These are phyloP conservation scores for Solanum commersonii DNA, from an alignment of 257 asterid genomes.

Conservation along the genomic window DNA sequence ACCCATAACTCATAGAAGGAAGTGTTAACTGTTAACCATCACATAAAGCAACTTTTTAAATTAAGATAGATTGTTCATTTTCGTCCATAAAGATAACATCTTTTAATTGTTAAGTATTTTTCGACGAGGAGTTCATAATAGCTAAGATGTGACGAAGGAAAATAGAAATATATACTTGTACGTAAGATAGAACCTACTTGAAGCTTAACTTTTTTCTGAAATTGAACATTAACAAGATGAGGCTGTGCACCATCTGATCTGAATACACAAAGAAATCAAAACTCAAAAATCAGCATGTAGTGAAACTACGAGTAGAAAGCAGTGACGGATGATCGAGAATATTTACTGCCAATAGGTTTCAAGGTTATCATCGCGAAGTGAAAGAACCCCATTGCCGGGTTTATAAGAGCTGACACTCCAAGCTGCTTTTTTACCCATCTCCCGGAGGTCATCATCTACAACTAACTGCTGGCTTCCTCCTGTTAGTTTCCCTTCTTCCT, in stretches of 20 bases:
- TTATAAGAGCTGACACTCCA: constrained; percentile 98
- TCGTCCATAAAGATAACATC: not conserved
- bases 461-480: constrained; percentile 57
- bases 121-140: not conserved
- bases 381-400: constrained; percentile 79
- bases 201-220: constrained; percentile 88
- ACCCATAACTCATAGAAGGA: not conserved
- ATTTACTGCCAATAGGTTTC: constrained; percentile 91
- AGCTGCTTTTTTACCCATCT: constrained; percentile 89
- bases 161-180: not conserved
- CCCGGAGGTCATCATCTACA: constrained; percentile 76
- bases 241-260: constrained; percentile 99
- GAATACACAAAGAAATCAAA: not conserved
- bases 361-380: constrained; percentile 82
- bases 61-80: not conserved
- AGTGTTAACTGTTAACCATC: not conserved
- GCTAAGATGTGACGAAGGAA: not conserved
- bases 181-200: constrained; percentile 26
- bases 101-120: not conserved
- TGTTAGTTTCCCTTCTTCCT: constrained; percentile 75
- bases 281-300: not conserved
- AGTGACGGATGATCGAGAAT: not conserved
- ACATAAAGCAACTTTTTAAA: not conserved
- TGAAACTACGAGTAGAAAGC: not conserved
- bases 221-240: constrained; percentile 85